phyloP scores from a whole-genome alignment of 805 yeast genomes.

The Candida qinlingensis region DNA sequence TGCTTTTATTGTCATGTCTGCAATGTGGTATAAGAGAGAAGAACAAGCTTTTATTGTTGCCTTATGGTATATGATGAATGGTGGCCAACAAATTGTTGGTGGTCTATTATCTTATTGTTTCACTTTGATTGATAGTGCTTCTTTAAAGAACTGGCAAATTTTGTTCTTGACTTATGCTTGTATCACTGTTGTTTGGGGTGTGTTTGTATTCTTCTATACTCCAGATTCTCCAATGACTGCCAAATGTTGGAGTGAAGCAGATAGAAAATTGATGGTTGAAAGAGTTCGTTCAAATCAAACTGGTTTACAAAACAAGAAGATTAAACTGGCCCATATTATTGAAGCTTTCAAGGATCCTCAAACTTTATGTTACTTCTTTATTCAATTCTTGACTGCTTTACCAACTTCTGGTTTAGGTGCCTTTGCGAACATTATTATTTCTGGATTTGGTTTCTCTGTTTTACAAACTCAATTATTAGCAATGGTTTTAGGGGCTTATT shows the following conservation, averaged over 20 bases:
- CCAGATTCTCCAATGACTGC: constrained; percentile 43
- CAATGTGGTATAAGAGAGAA: constrained; percentile 51
- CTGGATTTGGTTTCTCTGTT: constrained; percentile 40
- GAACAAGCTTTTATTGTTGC: constrained; percentile 46
- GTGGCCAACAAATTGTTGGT: constrained; percentile 38
- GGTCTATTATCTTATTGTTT: constrained; percentile 37
- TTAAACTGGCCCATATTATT: constrained; percentile 39
- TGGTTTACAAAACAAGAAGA: constrained; percentile 44
- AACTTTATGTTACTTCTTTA: constrained; percentile 47
- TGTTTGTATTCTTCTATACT: constrained; percentile 32
- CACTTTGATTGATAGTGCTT: constrained; percentile 26
- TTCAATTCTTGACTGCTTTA: constrained; percentile 40
- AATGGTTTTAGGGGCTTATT: constrained; percentile 40
- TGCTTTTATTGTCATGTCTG: constrained; percentile 45
- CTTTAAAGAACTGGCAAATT: constrained; percentile 46
- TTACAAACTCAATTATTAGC: constrained; percentile 24
- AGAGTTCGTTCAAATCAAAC: constrained; percentile 44
- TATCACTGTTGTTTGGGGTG: constrained; percentile 42
- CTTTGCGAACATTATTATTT: constrained; percentile 47
- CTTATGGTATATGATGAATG: constrained; percentile 46
- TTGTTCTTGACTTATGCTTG: constrained; percentile 48
- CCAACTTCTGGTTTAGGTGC: constrained; percentile 49
- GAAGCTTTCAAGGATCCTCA: constrained; percentile 36
- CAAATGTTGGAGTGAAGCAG: constrained; percentile 33
- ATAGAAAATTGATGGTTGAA: constrained; percentile 41